Base-by-base conservation (phyloP, 2,329 filamentous ascomycete genomes). In the Botrytis fabae region DNA sequence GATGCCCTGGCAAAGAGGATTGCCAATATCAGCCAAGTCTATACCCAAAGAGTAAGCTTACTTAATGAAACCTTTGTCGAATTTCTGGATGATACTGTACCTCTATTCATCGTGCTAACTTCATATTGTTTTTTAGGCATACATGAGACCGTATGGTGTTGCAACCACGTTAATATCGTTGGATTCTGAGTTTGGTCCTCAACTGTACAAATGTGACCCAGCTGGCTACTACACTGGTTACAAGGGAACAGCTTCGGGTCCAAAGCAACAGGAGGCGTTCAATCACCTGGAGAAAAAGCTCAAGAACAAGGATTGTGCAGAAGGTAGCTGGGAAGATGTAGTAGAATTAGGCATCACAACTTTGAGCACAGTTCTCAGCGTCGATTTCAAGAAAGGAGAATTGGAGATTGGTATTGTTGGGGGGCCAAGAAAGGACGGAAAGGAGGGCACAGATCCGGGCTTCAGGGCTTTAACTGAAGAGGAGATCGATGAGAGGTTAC, bases 201-300 rank as follows among this genome's bases (percentile, higher is more conserved):
- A 98, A 84, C 89, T 99, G 77, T 98, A 94, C 92, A 99, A 98
- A 86, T 98, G 95, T 82, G 96, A 99, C 82, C 96, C 96, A 66
- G 96, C 96, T 73, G 96, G 96, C 74, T 99, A 99, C 87, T 98
- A 96, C 82, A 94, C 95, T 73, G 96, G 96, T 78, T 99, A 98
- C 91, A 98, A 98, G 87, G 96, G 94, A 78, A 98, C 96, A 64
- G 94, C 96, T 70, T 97, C 96, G 12, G 96, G 96, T 9, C 96
- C 96, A 71, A 99, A 99, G 86, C 95, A 98, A 83, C 96, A 99
- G 83, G 96, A 99, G 87, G 96, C 96, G 76, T 90, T 98, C 82
- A 99, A 99, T 85, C 94, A 97, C 83, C 88, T 99, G 74, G 96
- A 99, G 89, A 98, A 98, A 91, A 98, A 98, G 89, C 90, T 99